Base-by-base conservation (phyloP, 805 yeast species). In the Zygoascus ofunaensis region DNA sequence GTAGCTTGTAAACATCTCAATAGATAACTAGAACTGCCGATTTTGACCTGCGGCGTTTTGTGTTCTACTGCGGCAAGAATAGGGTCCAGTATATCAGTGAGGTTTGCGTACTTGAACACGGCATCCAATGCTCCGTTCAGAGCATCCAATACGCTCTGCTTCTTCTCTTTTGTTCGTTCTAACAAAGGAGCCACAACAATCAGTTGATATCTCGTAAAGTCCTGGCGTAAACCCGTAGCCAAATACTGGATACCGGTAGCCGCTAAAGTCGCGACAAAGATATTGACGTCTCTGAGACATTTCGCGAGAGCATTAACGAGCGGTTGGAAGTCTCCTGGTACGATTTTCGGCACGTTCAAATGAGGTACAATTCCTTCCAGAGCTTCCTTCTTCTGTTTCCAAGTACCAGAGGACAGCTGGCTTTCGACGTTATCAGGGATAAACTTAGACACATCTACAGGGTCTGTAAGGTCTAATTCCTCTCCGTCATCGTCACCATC, bases 321-420 rank as follows among this genome's bases (percentile, higher is more conserved):
- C 2, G 72, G 80, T 4, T 72, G 51, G 61, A 80, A 87, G 58
- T 89, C 94, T 43, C 69, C 84, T 28, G 68, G 70, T 5, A 67
- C 63, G 37, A 80, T 68, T 1, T 77, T 76, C 37, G 81, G 78
- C 10, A 68, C 64, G 28, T 69, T 71, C 26, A 61, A 50, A 2
- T 74, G 70, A 5, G 49, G 52, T 2, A 45, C 47, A 7, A 72
- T 58, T 49, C 79, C 87, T 39, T 85, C 90, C 45, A 92, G 68
- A 0, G 75, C 86, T 53, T 85, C 96, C 46, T 84, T 87, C 50
- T 98, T 72, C 42, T 89, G 97, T 58, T 87, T 87, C 98, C 98
- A 92, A 55, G 82, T 80, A 0, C 79, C 49, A 1, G 89, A 79
- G 1, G 69, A 59, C 26, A 87, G 64, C 51, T 77, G 67, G 1